phyloP scores from a whole-genome alignment of 164 flowering plant species.

The Liquidambar formosana region DNA sequence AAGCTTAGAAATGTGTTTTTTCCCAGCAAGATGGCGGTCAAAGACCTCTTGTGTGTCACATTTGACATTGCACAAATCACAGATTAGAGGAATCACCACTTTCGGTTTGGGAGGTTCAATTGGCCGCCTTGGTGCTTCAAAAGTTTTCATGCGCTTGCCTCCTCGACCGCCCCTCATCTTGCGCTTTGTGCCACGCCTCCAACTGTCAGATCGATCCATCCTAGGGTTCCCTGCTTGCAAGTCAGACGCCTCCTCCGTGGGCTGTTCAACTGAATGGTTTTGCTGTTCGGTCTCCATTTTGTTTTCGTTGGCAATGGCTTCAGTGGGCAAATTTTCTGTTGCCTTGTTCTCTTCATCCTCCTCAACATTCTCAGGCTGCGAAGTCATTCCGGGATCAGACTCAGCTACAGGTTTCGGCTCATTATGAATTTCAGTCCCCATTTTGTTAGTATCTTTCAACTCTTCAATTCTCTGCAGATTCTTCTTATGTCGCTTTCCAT shows the following conservation, averaged over 20 bases:
- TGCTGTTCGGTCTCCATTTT: constrained; percentile 18
- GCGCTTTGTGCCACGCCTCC: constrained; percentile 20
- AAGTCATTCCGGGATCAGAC: constrained; percentile 12
- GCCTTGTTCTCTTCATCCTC: constrained; percentile 2
- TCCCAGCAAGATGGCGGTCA: constrained; percentile 55
- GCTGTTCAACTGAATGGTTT: constrained; percentile 11
- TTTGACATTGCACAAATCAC: constrained; percentile 61
- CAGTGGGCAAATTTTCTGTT: constrained; percentile 15
- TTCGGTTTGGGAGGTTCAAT: constrained; percentile 42
- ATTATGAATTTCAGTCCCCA: constrained; percentile 7
- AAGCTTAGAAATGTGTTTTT: constrained; percentile 46
- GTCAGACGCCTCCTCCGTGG: constrained; percentile 11
- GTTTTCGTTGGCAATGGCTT: neutral
- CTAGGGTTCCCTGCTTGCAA: constrained; percentile 9
- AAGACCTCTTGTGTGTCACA: constrained; percentile 55
- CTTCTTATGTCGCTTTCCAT: constrained; percentile 64
- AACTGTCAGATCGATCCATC: constrained; percentile 17
- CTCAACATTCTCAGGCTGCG: constrained; percentile 10
- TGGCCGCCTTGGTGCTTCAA: constrained; percentile 24
- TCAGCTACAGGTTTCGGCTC: constrained; percentile 11
- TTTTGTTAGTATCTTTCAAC: constrained; percentile 28
- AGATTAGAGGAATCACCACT: constrained; percentile 39
- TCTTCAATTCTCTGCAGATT: constrained; percentile 37
- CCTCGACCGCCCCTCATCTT: constrained; percentile 26
- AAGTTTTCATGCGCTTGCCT: constrained; percentile 21